Evolutionary conservation across 2,329 filamentous ascomycete genomes (phyloP), one percentile per base, ranked within the genome.

Genomic region (Colletotrichum zoysiae): DNA sequence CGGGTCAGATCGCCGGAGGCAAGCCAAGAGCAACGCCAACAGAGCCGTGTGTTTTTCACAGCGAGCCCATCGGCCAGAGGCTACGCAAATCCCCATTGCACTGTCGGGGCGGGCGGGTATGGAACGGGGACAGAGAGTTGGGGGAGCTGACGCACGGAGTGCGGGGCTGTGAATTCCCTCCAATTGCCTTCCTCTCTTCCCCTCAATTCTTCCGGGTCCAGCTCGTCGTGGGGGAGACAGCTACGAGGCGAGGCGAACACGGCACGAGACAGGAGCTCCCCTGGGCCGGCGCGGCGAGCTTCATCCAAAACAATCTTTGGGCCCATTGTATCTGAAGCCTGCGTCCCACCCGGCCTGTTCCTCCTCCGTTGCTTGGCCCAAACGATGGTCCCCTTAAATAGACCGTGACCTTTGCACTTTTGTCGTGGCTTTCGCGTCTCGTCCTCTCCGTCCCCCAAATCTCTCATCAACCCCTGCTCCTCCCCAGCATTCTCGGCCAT

Each of bases 131-230:
- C 46, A 12, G 46, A 48, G 33, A 57, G 53, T 40, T 57, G 53
- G 60, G 65, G 40, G 65, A 71, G 65, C 65, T 64, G 69, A 64
- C 40, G 65, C 68, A 65, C 57, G 71, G 67, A 65, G 64, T 62
- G 65, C 65, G 73, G 73, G 67, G 67, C 61, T 56, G 55, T 40
- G 66, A 71, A 71, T 73, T 75, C 67, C 73, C 74, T 76, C 73
- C 74, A 74, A 76, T 75, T 65, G 67, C 46, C 61, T 73, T 74
- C 74, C 75, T 26, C 62, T 60, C 67, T 80, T 75, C 79, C 79
- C 80, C 79, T 80, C 80, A 81, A 80, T 81, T 81, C 75, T 78
- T 81, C 79, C 80, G 78, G 79, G 70, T 33, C 65, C 65, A 59
- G 61, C 62, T 64, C 59, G 53, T 48, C 38, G 53, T 59, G 59